These are phyloP conservation scores for Pichia paraexigua DNA, from an alignment of 805 yeast species.

Conservation along the genomic window DNA sequence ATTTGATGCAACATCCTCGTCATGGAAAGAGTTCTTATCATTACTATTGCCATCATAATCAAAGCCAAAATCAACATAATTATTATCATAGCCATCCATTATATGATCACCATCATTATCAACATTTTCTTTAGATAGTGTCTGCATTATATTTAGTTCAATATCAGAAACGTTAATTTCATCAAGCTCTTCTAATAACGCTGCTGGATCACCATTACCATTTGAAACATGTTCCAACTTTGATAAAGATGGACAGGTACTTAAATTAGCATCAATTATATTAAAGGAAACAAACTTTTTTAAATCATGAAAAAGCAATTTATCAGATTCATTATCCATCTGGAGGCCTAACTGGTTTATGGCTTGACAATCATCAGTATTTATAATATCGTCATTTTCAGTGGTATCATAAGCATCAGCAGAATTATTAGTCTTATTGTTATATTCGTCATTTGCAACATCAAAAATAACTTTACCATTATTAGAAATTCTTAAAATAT, in stretches of 20 bases:
- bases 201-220: constrained; percentile 7
- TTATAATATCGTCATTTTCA: neutral
- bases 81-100: neutral
- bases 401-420: neutral
- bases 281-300: constrained; percentile 1
- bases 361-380: no score
- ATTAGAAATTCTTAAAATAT: constrained; percentile 39
- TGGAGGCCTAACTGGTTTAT: neutral
- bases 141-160: neutral
- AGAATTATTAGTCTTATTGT: no score
- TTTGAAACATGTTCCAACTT: neutral
- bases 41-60: neutral
- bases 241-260: constrained; percentile 4
- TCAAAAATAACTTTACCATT: constrained; percentile 36
- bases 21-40: constrained; percentile 7
- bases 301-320: neutral
- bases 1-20: constrained; percentile 12
- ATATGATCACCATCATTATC: neutral
- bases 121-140: neutral
- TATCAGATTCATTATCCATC: neutral
- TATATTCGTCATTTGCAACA: constrained; percentile 7
- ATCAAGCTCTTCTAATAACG: constrained; percentile 20
- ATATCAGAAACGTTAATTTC: neutral
- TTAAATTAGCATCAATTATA: neutral
- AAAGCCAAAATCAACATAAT: neutral